Percentiles rank a stretch among this genome's conserved stretches.
Evolutionary conservation across 331 rosid species (phyloP).

Genomic region (Quercus tomentella): DNA sequence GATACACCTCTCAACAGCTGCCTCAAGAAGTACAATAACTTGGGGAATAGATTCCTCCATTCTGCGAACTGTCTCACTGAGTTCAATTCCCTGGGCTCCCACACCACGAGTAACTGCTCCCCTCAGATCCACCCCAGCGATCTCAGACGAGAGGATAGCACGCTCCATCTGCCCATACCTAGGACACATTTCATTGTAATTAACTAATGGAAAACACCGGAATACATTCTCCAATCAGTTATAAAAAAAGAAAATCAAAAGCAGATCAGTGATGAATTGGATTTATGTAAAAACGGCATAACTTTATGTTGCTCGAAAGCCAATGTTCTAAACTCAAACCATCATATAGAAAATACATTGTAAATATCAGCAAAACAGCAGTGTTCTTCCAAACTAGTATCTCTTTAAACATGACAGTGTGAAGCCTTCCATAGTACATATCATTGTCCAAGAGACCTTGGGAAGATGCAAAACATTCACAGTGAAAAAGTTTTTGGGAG

Average conservation of each 20-base stretch:
- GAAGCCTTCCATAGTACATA: background rate
- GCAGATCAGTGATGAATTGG: background rate
- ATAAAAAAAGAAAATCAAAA: background rate
- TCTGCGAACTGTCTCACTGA: slow-evolving; percentile 99
- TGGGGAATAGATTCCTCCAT: slow-evolving; percentile 99
- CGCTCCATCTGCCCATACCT: slow-evolving; percentile 99
- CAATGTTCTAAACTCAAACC: background rate
- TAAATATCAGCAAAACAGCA: background rate
- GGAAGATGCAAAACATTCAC: background rate
- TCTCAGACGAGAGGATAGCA: slow-evolving; percentile 91
- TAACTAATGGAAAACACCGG: slow-evolving; percentile 16
- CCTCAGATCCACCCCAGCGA: slow-evolving; percentile 90
- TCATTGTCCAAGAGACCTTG: background rate
- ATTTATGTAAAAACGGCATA: background rate
- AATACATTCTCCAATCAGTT: background rate
- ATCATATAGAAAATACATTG: background rate
- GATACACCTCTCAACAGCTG: slow-evolving; percentile 95
- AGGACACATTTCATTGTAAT: slow-evolving; percentile 16
- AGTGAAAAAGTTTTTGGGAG: background rate
- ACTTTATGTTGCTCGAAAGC: background rate
- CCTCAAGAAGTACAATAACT: slow-evolving; percentile 85
- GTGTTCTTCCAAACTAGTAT: background rate
- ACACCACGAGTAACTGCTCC: slow-evolving; percentile 99
- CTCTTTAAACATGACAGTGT: background rate
- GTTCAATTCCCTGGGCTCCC: slow-evolving; percentile 99